Conservation (phyloP, 2,329 filamentous ascomycete species). For the Diplodia intermedia region DNA sequence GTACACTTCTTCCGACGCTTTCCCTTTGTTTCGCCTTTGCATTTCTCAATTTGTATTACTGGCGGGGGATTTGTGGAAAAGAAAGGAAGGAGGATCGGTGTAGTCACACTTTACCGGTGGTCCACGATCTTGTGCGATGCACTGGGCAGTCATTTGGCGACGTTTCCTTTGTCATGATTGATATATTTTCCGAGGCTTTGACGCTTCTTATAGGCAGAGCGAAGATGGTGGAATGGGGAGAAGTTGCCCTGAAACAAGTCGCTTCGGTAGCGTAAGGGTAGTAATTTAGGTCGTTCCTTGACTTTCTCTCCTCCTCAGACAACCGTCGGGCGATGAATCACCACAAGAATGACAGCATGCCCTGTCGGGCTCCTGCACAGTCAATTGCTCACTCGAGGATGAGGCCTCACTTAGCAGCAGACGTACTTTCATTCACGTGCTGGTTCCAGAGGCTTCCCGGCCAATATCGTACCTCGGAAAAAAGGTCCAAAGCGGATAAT, state of each 20-base stretch:
- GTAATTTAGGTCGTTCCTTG: background rate
- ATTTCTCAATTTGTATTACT: background rate
- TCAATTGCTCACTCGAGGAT: too few relatives aligned
- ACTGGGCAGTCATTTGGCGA: background rate
- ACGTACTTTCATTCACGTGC: too few relatives aligned
- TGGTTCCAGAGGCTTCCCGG: too few relatives aligned
- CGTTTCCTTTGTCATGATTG: background rate
- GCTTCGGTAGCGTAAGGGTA: too few relatives aligned
- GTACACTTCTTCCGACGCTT: background rate
- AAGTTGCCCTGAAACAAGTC: background rate
- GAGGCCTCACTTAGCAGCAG: too few relatives aligned
- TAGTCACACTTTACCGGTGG: background rate
- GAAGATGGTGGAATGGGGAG: background rate
- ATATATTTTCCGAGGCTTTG: background rate
- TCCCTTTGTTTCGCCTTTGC: background rate
- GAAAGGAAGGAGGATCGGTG: background rate
- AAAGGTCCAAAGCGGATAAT: too few relatives aligned
- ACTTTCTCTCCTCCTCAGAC: too few relatives aligned
- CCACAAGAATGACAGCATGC: too few relatives aligned
- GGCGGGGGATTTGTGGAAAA: background rate
- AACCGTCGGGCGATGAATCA: too few relatives aligned
- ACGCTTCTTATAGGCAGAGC: background rate
- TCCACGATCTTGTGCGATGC: background rate
- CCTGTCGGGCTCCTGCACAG: too few relatives aligned
- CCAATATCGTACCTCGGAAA: too few relatives aligned